phyloP scores from a whole-genome alignment of 164 flowering plant species.

The Nymphaea colorata region DNA sequence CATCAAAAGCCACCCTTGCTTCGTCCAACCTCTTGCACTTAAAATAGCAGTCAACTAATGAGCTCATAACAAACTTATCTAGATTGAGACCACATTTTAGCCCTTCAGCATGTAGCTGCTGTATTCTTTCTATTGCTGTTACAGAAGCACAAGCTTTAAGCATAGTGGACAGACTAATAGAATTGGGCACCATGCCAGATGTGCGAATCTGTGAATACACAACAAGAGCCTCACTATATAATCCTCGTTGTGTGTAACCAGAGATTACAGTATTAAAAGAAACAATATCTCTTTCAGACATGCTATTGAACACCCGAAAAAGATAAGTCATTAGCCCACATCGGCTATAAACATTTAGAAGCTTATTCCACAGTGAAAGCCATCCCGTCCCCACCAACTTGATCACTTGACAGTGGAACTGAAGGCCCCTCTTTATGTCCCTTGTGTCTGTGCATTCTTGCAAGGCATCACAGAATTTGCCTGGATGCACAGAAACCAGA shows the following conservation, averaged over 20 bases:
- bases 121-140: not conserved
- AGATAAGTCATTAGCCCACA: not conserved
- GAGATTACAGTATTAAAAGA: slow-evolving; percentile 9
- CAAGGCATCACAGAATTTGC: not conserved
- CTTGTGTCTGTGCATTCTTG: not conserved
- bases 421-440: not conserved
- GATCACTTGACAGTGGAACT: not conserved
- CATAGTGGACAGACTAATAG: slow-evolving; percentile 10
- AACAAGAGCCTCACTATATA: not conserved
- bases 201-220: slow-evolving; percentile 10
- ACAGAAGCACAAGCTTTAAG: slow-evolving; percentile 6
- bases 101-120: slow-evolving; percentile 14
- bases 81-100: slow-evolving; percentile 11
- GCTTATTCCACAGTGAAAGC: not conserved
- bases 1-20: slow-evolving; percentile 14
- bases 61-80: slow-evolving; percentile 19
- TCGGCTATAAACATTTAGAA: not conserved
- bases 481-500: not conserved
- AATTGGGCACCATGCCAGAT: slow-evolving; percentile 12
- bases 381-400: not conserved
- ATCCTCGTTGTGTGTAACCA: not conserved
- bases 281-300: not conserved
- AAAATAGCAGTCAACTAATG: slow-evolving; percentile 15
- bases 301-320: not conserved
- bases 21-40: slow-evolving; percentile 16